Conservation (phyloP, 2,329 filamentous ascomycete genomes). For the Ceratocystis cacaofunesta region DNA sequence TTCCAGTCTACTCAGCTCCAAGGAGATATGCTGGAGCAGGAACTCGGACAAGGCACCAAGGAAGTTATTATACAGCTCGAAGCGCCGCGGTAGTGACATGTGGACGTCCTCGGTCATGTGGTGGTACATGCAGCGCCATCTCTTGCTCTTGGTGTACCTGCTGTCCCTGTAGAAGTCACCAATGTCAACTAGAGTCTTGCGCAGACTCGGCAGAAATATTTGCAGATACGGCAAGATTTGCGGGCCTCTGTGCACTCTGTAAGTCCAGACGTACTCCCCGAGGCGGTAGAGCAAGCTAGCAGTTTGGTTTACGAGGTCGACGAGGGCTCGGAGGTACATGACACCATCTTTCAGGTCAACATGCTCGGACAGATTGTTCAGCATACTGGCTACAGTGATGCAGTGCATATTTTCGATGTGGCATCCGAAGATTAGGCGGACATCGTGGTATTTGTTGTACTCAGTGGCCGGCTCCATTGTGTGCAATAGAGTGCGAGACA, state of each 20-base stretch:
- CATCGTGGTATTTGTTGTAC: background rate
- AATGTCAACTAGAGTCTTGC: conserved; percentile 39
- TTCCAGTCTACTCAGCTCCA: background rate
- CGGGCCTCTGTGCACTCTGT: background rate
- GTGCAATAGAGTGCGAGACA: background rate
- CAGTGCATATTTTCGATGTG: background rate
- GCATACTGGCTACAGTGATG: background rate
- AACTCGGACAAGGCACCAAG: background rate
- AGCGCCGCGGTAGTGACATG: background rate
- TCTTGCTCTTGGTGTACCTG: conserved; percentile 30
- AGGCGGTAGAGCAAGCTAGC: background rate
- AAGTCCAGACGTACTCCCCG: background rate
- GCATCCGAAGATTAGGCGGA: background rate
- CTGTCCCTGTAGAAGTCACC: conserved; percentile 36
- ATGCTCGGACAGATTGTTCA: background rate
- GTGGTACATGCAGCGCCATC: conserved; percentile 47
- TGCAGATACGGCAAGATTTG: conserved; percentile 30
- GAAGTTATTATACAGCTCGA: background rate
- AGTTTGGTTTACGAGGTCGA: background rate
- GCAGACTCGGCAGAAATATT: conserved; percentile 41
- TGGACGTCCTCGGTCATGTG: conserved; percentile 35
- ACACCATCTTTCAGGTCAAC: background rate
- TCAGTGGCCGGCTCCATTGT: background rate
- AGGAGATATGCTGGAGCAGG: background rate
- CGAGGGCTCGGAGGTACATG: background rate